Conservation (phyloP, 2,329 filamentous ascomycete genomes). For the Hypoxylon sp. region DNA sequence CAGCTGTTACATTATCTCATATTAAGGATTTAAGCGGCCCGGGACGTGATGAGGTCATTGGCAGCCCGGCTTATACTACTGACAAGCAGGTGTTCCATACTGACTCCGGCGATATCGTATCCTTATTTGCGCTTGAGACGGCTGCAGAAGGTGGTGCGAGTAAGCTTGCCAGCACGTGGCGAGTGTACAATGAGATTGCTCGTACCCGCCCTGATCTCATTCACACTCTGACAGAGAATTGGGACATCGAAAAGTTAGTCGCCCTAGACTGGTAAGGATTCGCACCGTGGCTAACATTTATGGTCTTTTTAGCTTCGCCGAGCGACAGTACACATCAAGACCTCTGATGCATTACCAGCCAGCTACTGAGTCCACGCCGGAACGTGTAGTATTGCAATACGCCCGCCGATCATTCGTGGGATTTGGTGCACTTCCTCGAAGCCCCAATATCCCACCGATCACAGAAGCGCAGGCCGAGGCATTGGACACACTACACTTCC, state of each 20-base stretch:
- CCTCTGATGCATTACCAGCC: slow-evolving; percentile 71
- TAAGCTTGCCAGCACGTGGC: slow-evolving; percentile 70
- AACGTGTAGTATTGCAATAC: slow-evolving; percentile 73
- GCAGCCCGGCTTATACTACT: slow-evolving; percentile 70
- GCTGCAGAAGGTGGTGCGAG: slow-evolving; percentile 71
- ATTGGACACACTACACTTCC: slow-evolving; percentile 65
- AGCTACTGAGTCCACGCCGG: slow-evolving; percentile 60
- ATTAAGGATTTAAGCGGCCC: slow-evolving; percentile 70
- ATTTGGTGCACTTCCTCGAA: slow-evolving; percentile 68
- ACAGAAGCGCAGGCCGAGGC: slow-evolving; percentile 68
- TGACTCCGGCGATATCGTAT: slow-evolving; percentile 71
- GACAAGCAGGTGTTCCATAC: slow-evolving; percentile 76
- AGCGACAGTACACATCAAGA: slow-evolving; percentile 62
- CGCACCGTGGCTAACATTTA: slow-evolving; percentile 63
- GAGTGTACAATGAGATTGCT: slow-evolving; percentile 75
- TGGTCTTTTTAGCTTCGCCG: slow-evolving; percentile 59
- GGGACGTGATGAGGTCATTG: slow-evolving; percentile 60
- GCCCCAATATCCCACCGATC: slow-evolving; percentile 68
- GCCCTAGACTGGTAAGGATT: not conserved
- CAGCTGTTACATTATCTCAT: slow-evolving; percentile 70
- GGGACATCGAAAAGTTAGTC: slow-evolving; percentile 64
- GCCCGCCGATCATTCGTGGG: slow-evolving; percentile 71
- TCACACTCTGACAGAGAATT: slow-evolving; percentile 67
- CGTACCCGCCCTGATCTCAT: slow-evolving; percentile 71
- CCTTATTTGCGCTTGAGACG: slow-evolving; percentile 68